These are phyloP conservation scores for Odonthalia washingtoniensis DNA, from an alignment of 31 red algal species.

Conservation along the genomic window DNA sequence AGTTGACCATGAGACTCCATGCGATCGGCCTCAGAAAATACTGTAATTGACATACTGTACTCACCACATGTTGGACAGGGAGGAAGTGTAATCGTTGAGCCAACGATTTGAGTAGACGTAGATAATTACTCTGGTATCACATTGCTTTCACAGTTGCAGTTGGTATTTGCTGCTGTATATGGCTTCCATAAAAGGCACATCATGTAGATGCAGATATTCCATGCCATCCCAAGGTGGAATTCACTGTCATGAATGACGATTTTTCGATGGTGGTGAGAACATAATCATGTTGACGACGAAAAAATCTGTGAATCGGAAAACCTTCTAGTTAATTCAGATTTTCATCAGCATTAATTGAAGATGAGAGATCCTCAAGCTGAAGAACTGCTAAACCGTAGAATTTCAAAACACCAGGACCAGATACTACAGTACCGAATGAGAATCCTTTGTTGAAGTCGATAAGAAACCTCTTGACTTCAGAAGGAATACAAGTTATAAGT, in stretches of 20 bases:
- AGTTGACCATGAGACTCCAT: slow-evolving; percentile 5
- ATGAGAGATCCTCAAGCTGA: background rate
- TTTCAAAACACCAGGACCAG: slow-evolving; percentile 4
- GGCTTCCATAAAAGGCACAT: background rate
- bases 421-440: background rate
- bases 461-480: background rate
- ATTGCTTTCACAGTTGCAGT: background rate
- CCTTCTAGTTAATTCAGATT: background rate
- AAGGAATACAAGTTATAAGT: background rate
- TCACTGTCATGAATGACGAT: background rate
- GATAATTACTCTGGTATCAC: background rate
- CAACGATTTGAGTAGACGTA: background rate
- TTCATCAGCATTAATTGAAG: slow-evolving; percentile 8
- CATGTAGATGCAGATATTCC: background rate
- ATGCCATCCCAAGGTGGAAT: background rate
- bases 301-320: background rate
- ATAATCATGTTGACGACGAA: background rate
- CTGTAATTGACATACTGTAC: background rate
- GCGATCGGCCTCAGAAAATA: slow-evolving; percentile 22
- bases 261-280: background rate
- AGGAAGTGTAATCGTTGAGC: background rate
- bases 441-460: background rate
- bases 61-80: background rate
- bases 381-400: slow-evolving; percentile 7
- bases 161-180: background rate